Evolutionary conservation across 129 eudicot genomes (phyloP).

Genomic region (Helianthus annuus): HanXRQr2.0-SUNRISE NC_035448.2:6053097-6053596

Average conservation of each 20-base stretch:
- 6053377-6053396: background rate
- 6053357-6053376: background rate
- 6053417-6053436: slow-evolving; percentile 5
- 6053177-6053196: too few relatives aligned
- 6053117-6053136: too few relatives aligned
- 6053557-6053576: slow-evolving; percentile 4
- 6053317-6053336: background rate
- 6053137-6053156: too few relatives aligned
- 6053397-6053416: background rate
- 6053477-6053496: slow-evolving; percentile 75
- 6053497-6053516: slow-evolving; percentile 55
- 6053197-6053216: too few relatives aligned
- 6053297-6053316: background rate
- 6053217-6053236: too few relatives aligned
- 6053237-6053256: too few relatives aligned
- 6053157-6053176: too few relatives aligned
- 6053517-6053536: background rate
- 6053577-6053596: too few relatives aligned
- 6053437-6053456: slow-evolving; percentile 77
- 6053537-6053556: slow-evolving; percentile 1
- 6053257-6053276: too few relatives aligned
- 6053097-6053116: too few relatives aligned
- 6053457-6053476: slow-evolving; percentile 84
- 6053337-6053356: background rate
- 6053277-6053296: too few relatives aligned